Percentiles rank a stretch among this genome's conserved stretches.
phyloP scores from a whole-genome alignment of 306 rosid species.

The Lupinus albus region DNA sequence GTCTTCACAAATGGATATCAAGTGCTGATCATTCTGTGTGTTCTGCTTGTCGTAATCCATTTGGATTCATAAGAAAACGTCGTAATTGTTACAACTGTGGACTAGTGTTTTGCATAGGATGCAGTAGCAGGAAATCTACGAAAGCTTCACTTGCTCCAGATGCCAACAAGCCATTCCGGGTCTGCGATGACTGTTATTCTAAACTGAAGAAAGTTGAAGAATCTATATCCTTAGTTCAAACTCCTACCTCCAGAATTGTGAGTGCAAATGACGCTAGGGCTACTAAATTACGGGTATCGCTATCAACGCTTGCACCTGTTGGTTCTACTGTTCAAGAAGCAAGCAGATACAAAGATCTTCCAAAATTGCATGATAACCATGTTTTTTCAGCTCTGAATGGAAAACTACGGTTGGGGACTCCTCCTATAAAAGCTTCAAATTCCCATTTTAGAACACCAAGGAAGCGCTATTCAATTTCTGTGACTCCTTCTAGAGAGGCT shows the following conservation, averaged over 20 bases:
- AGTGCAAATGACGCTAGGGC: conserved; percentile 46
- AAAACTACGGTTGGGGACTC: conserved; percentile 34
- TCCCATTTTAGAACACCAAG: conserved; percentile 35
- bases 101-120: conserved; percentile 82
- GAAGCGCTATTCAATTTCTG: conserved; percentile 42
- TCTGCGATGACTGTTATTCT: conserved; percentile 77
- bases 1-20: conserved; percentile 88
- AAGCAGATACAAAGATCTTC: conserved; percentile 41
- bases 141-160: conserved; percentile 94
- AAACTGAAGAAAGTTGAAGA: conserved; percentile 72
- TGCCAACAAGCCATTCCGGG: conserved; percentile 74
- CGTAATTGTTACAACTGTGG: conserved; percentile 98
- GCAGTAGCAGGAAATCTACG: conserved; percentile 79
- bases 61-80: conserved; percentile 92
- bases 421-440: conserved; percentile 41
- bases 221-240: conserved; percentile 48
- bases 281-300: conserved; percentile 57
- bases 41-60: conserved; percentile 73
- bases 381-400: conserved; percentile 50
- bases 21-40: conserved; percentile 84
- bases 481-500: conserved; percentile 48
- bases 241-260: conserved; percentile 52
- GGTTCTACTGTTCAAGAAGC: conserved; percentile 57
- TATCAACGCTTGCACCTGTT: conserved; percentile 79
- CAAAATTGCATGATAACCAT: conserved; percentile 40